Base-by-base conservation (phyloP, 164 flowering plant genomes). In the Berberis thunbergii region DNA sequence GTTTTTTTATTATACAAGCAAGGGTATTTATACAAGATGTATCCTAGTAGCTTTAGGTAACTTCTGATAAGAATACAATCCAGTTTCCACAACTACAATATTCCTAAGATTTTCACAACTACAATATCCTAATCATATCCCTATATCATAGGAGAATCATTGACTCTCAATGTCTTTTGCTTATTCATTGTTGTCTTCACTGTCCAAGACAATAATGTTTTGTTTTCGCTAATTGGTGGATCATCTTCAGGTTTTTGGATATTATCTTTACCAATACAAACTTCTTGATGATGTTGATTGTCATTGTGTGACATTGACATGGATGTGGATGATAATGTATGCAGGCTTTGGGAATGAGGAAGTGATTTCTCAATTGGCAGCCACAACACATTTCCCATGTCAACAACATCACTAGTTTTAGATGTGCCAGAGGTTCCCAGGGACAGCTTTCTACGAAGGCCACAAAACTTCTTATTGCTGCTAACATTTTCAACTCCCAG, bases 151-250 rank as follows among this genome's bases (percentile, higher is more conserved):
- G 26, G 26, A 26, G 26, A 26, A 26, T 26, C 26, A 26, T 26
- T 26, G 26, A 26, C 0, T 85, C 43, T 44, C 60, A 7, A 57
- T 56, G 49, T 40, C 64, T 10, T 60, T 60, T 38, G 4, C 64
- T 61, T 85, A 90, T 43, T 86, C 88, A 40, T 90, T 95, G 59
- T 93, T 89, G 43, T 84, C 93, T 69, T 90, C 92, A 70, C 97
- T 90, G 68, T 87, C 97, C 71, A 87, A 72, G 60, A 90, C 91
- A 70, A 87, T 76, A 45, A 80, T 70, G 0, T 65, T n/a, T n/a
- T n/a, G n/a, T n/a, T 56, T 9, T 79, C 81, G 52, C 64, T 39
- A 45, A 73, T 49, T 6, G 72, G 66, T 53, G 71, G 43, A 64
- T 62, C 69, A 59, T 43, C 13, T 52, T 52, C 75, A 56, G 58